Conservation (phyloP, 164 flowering plant genomes). For the Litsea cubeba region DNA sequence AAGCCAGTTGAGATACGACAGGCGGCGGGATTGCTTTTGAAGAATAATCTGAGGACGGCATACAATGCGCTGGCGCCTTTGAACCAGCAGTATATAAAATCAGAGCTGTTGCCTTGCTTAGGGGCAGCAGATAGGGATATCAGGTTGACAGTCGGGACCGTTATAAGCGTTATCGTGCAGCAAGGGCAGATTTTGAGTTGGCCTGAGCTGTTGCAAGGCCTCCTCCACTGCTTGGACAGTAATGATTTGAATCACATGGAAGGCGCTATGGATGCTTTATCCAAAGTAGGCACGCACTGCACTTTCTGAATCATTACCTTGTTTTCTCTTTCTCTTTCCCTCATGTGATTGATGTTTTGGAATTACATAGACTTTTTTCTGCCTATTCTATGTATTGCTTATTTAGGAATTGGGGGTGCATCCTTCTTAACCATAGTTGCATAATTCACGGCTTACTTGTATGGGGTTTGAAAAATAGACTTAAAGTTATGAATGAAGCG, state of each 20-base stretch:
- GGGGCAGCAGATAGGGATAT: constrained; percentile 89
- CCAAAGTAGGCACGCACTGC: constrained; percentile 51
- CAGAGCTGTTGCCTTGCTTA: constrained; percentile 85
- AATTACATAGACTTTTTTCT: too few species aligned
- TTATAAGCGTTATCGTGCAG: constrained; percentile 79
- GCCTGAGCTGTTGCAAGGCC: constrained; percentile 91
- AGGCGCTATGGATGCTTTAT: constrained; percentile 99
- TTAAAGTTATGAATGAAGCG: too few species aligned
- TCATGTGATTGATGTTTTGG: not conserved
- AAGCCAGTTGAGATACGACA: constrained; percentile 83
- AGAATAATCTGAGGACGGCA: constrained; percentile 71
- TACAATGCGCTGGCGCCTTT: constrained; percentile 60
- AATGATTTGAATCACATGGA: constrained; percentile 86
- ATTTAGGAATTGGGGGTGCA: too few species aligned
- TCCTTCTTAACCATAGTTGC: too few species aligned
- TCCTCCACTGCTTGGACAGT: constrained; percentile 81
- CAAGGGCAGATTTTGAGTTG: constrained; percentile 66
- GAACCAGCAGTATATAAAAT: constrained; percentile 75
- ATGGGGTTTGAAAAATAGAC: too few species aligned
- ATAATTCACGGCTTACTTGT: too few species aligned
- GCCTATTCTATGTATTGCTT: too few species aligned
- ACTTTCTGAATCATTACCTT: not conserved
- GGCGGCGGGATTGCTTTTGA: constrained; percentile 92
- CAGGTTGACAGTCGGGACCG: constrained; percentile 90
- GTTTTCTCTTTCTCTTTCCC: not conserved